These are phyloP conservation scores for Lagenidium giganteum DNA, from an alignment of 352 stramenopile genomes.

Conservation along the genomic window DNA sequence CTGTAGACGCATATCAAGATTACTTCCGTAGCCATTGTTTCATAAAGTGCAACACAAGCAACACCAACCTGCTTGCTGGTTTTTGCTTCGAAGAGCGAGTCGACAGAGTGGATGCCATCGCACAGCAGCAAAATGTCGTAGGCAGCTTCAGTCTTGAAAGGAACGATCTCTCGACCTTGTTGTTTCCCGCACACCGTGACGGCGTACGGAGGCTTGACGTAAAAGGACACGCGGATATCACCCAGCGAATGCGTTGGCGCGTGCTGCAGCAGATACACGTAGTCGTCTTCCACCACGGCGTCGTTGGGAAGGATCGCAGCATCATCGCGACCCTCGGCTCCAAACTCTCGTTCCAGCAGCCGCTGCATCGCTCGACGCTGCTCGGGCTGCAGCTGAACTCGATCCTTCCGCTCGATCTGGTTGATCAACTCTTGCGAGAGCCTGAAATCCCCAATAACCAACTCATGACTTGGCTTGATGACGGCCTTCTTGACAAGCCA, in stretches of 20 bases:
- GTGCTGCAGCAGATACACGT: conserved; percentile 34
- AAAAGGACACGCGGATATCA: conserved; percentile 61
- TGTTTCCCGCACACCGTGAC: conserved; percentile 64
- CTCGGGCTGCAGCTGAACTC: conserved; percentile 32
- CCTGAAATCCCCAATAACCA: conserved; percentile 60
- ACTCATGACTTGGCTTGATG: too few relatives aligned
- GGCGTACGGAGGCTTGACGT: conserved; percentile 54
- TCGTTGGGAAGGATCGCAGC: conserved; percentile 50
- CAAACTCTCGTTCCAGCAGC: conserved; percentile 46
- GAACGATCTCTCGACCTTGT: conserved; percentile 23
- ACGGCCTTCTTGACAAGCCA: conserved; percentile 43
- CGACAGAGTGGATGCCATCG: conserved; percentile 40
- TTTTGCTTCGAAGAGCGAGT: conserved; percentile 54
- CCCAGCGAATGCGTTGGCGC: conserved; percentile 25
- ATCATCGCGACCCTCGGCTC: conserved; percentile 23
- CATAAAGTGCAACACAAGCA: too few relatives aligned
- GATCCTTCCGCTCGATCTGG: conserved; percentile 59
- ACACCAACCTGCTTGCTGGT: too few relatives aligned
- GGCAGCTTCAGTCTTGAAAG: conserved; percentile 33
- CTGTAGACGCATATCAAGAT: too few relatives aligned
- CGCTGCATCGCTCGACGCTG: conserved; percentile 47
- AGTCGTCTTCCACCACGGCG: conserved; percentile 48
- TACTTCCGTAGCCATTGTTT: too few relatives aligned
- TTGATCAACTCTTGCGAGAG: conserved; percentile 53
- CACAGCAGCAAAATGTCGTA: conserved; percentile 55